A percentile compares a stretch with the other conserved stretches of the same genome.
Conservation (phyloP, 1,284 basidiomycete species). For the Fomitopsis palustris region DNA sequence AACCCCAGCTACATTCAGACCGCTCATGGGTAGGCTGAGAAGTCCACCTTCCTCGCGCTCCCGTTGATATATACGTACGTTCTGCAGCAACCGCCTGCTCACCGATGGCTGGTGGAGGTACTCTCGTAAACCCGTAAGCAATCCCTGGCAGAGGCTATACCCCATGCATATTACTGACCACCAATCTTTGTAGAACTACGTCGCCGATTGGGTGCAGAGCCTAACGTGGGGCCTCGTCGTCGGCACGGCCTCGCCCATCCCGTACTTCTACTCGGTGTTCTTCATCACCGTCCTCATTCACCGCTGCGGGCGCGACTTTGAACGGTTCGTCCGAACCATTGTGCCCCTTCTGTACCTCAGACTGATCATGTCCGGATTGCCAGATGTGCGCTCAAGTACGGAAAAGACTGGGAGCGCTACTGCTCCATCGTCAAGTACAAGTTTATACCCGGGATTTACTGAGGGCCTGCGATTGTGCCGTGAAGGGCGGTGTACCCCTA, state of each 20-base stretch:
- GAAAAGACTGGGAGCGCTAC: constrained; percentile 92
- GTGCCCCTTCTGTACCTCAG: neutral
- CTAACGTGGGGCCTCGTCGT: constrained; percentile 90
- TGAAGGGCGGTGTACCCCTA: too few relatives aligned
- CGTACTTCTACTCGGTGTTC: constrained; percentile 94
- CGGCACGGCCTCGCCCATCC: constrained; percentile 82
- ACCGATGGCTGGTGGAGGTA: constrained; percentile 90
- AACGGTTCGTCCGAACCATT: constrained; percentile 59
- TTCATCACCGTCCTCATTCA: constrained; percentile 89
- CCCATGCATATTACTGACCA: neutral
- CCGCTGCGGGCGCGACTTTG: constrained; percentile 88
- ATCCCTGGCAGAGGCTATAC: neutral
- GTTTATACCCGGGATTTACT: constrained; percentile 81
- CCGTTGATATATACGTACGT: neutral
- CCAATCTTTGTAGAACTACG: constrained; percentile 57
- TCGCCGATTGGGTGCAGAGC: constrained; percentile 87
- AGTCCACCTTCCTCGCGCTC: neutral
- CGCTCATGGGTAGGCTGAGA: constrained; percentile 67
- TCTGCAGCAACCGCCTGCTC: constrained; percentile 72
- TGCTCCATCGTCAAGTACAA: constrained; percentile 85
- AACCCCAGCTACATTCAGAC: constrained; percentile 94
- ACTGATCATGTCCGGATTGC: constrained; percentile 11
- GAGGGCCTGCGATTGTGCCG: constrained; percentile 4
- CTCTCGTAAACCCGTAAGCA: constrained; percentile 80
- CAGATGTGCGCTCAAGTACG: constrained; percentile 89